Evolutionary conservation across 1,284 basidiomycete genomes (phyloP), one percentile per base, ranked within the genome.

Genomic region (Athelia psychrophila): DNA sequence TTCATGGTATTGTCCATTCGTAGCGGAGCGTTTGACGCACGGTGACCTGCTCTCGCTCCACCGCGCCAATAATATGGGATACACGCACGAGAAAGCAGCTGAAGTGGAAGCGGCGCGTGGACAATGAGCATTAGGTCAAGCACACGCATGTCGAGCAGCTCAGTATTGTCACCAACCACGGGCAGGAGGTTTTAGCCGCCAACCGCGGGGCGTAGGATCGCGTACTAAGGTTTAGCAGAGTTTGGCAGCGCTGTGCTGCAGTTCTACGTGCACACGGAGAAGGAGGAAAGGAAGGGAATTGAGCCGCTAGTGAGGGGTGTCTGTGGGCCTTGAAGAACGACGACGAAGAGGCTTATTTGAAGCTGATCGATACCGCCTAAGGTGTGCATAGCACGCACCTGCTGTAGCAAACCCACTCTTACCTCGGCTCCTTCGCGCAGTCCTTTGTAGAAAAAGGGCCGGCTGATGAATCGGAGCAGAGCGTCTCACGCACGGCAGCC

Each of bases 311-410:
- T 93, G 47, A 99, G 76, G 97, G 99, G 71, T 94, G 96, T 93
- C 79, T 99, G 60, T 95, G 94, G 75, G 97, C 97, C 18, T 84
- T 99, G 59, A 95, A 96, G 75, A 92, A 92, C 40, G 95, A 99
- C 68, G 96, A 99, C 77, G 97, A 99, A 76, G 97, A 98, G 70
- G 96, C 94, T 18, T 99, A 99, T 70, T 90, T 99, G 81, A 96
- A 95, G 69, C 89, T 99, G 62, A 95, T 99, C 64, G 97, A 99
- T 71, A 98, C 96, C 35, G 97, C 96, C 56, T 99, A 99, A n/a
- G n/a, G n/a, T n/a, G n/a, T n/a, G n/a, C n/a, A n/a, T n/a, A n/a
- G n/a, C n/a, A n/a, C n/a, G n/a, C n/a, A n/a, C n/a, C n/a, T n/a
- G n/a, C n/a, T n/a, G n/a, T n/a, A n/a, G n/a, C n/a, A n/a, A n/a